Base-by-base conservation (phyloP, 345 rosid genomes). In the Eutrema japonicum region DNA sequence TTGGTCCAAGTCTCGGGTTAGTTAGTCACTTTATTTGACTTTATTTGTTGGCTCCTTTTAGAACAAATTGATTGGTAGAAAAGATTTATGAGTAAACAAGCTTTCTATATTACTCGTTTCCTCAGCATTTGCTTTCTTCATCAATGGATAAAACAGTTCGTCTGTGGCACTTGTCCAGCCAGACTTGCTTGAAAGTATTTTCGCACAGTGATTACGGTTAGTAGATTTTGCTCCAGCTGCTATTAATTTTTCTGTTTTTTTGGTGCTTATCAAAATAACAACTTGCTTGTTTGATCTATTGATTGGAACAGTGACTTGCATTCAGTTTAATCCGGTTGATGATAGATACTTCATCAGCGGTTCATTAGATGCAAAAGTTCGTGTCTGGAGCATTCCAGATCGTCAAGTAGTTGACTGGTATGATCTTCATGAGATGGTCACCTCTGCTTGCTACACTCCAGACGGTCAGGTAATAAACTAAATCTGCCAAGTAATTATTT, bases 121-220 rank as follows among this genome's bases (percentile, higher is more conserved):
- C 68, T 42, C 91, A 95, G 97, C 89, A 82, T 52, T 83, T 92
- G 81, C 96, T 95, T 52, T 95, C 99, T 63, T 89, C 99, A 43
- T 95, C 99, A 45, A 95, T 92, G 99, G 99, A 95, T 82, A 95
- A 95, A 82, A 95, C 99, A 8, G 97, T 95, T 72, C 93, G 97
- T 38, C 79, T 95, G 43, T 95, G 99, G 99, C 77, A 87, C 81
- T 81, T 92, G 81, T 82, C 84, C 63, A 88, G 91, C 85, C 80
- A 90, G 81, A 80, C 88, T 47, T 95, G 99, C 81, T 85, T 92
- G 87, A 92, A 90, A 85, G 78, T 87, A 57, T 95, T 90, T 79
- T 84, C 97, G 1, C 99, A 95, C 82, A 90, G 89, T 83, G 96
- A 95, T 77, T 95, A 86, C 75, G 97, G 99, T 95, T 70, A 83